These are phyloP conservation scores for Populus deltoides DNA, from an alignment of 345 rosid species.

Conservation along the genomic window DNA sequence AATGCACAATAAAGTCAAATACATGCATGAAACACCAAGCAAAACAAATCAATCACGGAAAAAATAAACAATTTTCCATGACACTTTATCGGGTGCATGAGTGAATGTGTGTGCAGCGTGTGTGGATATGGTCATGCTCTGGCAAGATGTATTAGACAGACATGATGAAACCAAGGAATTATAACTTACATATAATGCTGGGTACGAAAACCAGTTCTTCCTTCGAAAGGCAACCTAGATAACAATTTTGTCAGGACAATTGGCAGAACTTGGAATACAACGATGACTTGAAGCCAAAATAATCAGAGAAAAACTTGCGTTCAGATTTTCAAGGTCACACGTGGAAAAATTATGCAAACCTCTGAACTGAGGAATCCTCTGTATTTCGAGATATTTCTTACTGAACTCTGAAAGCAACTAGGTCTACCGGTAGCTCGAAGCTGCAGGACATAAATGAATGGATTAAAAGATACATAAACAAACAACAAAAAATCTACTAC, in stretches of 20 bases:
- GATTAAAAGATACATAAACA: neutral
- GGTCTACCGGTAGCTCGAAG: constrained; percentile 36
- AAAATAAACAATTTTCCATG: neutral
- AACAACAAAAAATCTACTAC: neutral
- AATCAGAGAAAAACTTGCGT: neutral
- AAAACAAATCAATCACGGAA: neutral
- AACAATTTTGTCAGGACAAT: neutral
- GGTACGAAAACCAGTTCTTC: constrained; percentile 33
- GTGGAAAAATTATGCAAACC: constrained; percentile 41
- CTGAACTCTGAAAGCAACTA: constrained; percentile 34
- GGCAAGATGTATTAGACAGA: neutral
- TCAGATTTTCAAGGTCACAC: neutral
- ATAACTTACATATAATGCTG: constrained; percentile 46
- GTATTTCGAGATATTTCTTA: constrained; percentile 35
- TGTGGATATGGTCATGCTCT: neutral
- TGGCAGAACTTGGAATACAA: neutral
- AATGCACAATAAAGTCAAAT: neutral
- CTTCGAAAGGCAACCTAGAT: constrained; percentile 46
- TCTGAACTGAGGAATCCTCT: constrained; percentile 45
- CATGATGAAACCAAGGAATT: neutral
- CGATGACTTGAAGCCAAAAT: neutral
- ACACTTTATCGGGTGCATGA: neutral
- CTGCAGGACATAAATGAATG: constrained; percentile 25
- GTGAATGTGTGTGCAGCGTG: neutral
- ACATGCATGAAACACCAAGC: constrained; percentile 7